These are phyloP conservation scores for Sugiyamaella floridensis DNA, from an alignment of 805 yeast species.

Conservation along the genomic window DNA sequence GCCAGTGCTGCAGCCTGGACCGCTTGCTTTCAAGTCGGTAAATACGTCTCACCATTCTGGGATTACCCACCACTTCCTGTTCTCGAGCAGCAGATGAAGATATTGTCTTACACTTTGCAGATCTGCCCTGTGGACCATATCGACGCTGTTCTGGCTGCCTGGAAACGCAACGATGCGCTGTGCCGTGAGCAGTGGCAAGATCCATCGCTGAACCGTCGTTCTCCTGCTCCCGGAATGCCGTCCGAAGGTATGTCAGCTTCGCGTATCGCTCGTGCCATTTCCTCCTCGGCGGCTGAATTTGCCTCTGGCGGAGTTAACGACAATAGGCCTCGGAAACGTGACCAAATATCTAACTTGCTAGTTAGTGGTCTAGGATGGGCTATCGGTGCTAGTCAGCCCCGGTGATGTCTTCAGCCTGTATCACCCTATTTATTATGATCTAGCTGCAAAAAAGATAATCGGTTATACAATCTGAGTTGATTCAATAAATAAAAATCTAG, in stretches of 20 bases:
- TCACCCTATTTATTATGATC: background rate
- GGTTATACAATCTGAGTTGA: background rate
- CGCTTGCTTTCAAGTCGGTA: constrained; percentile 67
- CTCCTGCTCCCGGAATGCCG: constrained; percentile 1
- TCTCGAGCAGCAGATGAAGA: constrained; percentile 44
- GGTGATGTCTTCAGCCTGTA: background rate
- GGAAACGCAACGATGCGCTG: constrained; percentile 35
- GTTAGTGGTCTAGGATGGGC: constrained; percentile 60
- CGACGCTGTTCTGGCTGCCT: constrained; percentile 51
- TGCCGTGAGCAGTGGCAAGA: constrained; percentile 3
- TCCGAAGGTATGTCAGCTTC: constrained; percentile 8
- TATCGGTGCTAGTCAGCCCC: constrained; percentile 41
- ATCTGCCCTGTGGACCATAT: constrained; percentile 51
- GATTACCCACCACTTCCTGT: constrained; percentile 34
- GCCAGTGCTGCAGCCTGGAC: constrained; percentile 45
- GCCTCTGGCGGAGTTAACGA: constrained; percentile 27
- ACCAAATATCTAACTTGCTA: constrained; percentile 43
- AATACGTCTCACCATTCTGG: constrained; percentile 45
- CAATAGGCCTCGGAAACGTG: constrained; percentile 24
- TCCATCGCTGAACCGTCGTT: background rate
- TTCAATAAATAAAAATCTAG: background rate
- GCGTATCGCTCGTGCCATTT: constrained; percentile 18
- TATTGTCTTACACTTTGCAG: constrained; percentile 47
- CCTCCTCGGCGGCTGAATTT: constrained; percentile 19
- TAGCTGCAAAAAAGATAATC: background rate